Percentiles rank a stretch among this genome's conserved stretches.
Evolutionary conservation across 345 rosid species (phyloP).

Genomic region (Passiflora organensis): DNA sequence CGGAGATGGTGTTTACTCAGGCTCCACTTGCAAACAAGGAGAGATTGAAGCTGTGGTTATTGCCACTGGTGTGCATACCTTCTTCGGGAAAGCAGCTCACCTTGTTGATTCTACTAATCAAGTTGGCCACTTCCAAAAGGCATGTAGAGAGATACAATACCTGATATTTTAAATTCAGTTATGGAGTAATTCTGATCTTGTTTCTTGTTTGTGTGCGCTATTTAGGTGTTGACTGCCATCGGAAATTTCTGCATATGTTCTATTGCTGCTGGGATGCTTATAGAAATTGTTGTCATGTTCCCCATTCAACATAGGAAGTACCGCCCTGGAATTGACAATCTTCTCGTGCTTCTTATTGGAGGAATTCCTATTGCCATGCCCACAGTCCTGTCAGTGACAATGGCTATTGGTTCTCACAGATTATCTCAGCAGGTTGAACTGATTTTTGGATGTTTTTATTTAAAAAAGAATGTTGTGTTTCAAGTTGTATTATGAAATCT

Average conservation of each 20-base stretch:
- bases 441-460: slow-evolving; percentile 9
- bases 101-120: slow-evolving; percentile 97
- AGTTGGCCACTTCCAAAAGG: slow-evolving; percentile 99
- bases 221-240: slow-evolving; percentile 92
- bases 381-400: slow-evolving; percentile 91
- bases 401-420: slow-evolving; percentile 98
- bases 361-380: slow-evolving; percentile 99
- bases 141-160: slow-evolving; percentile 17
- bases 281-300: slow-evolving; percentile 92
- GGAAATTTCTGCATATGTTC: slow-evolving; percentile 99
- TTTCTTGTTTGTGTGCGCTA: slow-evolving; percentile 9
- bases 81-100: slow-evolving; percentile 98
- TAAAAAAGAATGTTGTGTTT: slow-evolving; percentile 5
- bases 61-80: slow-evolving; percentile 96
- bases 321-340: slow-evolving; percentile 98
- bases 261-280: slow-evolving; percentile 85
- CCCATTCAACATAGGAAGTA: slow-evolving; percentile 88
- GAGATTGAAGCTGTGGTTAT: slow-evolving; percentile 95
- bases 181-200: slow-evolving; percentile 3
- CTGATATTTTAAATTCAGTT: not conserved
- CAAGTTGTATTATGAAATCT: not conserved
- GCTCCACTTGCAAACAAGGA: slow-evolving; percentile 97
- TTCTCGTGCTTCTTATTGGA: slow-evolving; percentile 95
- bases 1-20: slow-evolving; percentile 96
- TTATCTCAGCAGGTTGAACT: slow-evolving; percentile 85